phyloP scores from a whole-genome alignment of 2,329 filamentous ascomycete species.

The Paecilomyces niveus region DNA sequence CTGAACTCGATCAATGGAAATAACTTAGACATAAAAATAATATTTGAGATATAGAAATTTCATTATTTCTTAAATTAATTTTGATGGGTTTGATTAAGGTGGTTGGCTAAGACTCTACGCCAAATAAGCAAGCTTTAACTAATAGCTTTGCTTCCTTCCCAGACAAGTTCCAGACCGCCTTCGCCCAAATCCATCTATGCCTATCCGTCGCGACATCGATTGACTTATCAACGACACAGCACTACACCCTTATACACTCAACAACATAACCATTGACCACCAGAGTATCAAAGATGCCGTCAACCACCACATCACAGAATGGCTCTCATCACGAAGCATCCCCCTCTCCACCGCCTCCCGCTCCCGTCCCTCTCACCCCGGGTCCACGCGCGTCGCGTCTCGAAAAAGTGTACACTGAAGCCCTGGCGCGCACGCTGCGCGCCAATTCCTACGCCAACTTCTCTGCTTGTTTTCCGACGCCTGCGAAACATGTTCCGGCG shows the following conservation, averaged over 20 bases:
- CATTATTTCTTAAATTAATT: too few relatives aligned
- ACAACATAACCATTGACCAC: not conserved
- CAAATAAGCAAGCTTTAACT: too few relatives aligned
- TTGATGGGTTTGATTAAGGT: too few relatives aligned
- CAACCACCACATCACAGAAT: not conserved
- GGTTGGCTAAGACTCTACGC: too few relatives aligned
- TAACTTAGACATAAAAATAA: too few relatives aligned
- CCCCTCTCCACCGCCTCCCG: slow-evolving; percentile 46
- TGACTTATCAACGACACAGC: not conserved
- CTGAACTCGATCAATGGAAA: too few relatives aligned
- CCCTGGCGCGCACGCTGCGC: slow-evolving; percentile 53
- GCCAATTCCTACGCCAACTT: slow-evolving; percentile 57
- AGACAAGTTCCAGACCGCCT: not conserved
- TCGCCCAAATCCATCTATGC: not conserved
- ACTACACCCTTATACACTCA: not conserved
- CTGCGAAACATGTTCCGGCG: slow-evolving; percentile 50
- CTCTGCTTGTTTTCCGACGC: slow-evolving; percentile 57
- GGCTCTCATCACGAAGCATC: slow-evolving; percentile 19
- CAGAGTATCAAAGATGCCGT: not conserved
- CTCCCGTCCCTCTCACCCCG: slow-evolving; percentile 48
- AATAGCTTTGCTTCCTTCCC: not conserved
- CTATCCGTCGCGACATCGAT: not conserved
- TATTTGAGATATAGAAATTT: too few relatives aligned
- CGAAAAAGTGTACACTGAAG: slow-evolving; percentile 53
- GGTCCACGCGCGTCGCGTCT: slow-evolving; percentile 55